Base-by-base conservation (phyloP, 805 yeast species). In the Candida michaelii region DNA sequence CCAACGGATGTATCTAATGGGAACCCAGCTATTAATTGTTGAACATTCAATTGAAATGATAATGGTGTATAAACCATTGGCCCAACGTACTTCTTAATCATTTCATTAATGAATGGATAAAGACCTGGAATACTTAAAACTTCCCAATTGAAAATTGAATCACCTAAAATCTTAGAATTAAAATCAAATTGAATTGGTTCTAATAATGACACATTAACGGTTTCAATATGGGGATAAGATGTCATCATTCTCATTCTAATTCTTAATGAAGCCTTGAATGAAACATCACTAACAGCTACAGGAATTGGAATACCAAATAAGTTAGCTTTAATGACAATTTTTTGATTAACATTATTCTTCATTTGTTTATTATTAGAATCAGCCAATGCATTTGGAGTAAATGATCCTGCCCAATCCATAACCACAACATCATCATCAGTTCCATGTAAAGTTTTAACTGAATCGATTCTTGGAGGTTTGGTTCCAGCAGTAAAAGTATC, bases 351-450 rank as follows among this genome's bases (percentile, higher is more conserved):
- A 52, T 80, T 82, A 60, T 82, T 88, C 59, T 83, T 87, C 63
- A 85, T 62, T 63, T 93, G 97, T 56, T 91, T 87, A 19, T 82
- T 80, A 42, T 89, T 88, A 53, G 89, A 70, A 62, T 93, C 99
- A 31, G 85, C 84, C 38, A 80, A 64, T 30, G 89, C 85, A 63
- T 88, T 89, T n/a, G 99, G 99, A 19, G 88, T 85, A 69, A 90
- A 88, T 1, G 97, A 86, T 33, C 85, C 77, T 31, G 82, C 85
- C 97, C 97, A 91, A 65, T 93, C 99, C 97, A 93, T 93, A 40
- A 95, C 97, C 9, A 91, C 95, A 40, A 93, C 84, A 58, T 91
- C 97, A 48, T 85, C 85, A 23, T 80, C 83, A n/a, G 97, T 91
- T 49, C 91, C 87, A 37, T 83, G 86, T 56, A 89, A 79, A 2